phyloP scores from a whole-genome alignment of 2,329 filamentous ascomycete species.

The Hawksworthiomyces lignivorus region DNA sequence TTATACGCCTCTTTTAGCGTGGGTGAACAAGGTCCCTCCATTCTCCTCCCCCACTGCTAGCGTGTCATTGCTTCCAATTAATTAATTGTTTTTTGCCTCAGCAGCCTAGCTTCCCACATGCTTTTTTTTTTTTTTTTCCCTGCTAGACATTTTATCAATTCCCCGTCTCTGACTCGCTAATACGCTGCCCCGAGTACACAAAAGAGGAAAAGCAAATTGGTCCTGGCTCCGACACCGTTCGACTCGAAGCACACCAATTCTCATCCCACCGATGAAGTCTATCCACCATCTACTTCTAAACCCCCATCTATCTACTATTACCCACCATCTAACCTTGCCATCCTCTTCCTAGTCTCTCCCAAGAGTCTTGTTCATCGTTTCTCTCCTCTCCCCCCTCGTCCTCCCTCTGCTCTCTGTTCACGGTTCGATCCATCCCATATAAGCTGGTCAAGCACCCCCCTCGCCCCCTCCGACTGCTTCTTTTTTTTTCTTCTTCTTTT shows the following conservation, averaged over 20 bases:
- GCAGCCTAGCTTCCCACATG: background rate
- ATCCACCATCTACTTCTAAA: slow-evolving; percentile 1
- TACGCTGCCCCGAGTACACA: background rate
- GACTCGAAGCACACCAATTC: slow-evolving; percentile 6
- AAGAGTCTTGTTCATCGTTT: background rate
- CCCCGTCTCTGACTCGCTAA: slow-evolving; percentile 16
- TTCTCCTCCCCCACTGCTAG: slow-evolving; percentile 11
- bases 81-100: background rate
- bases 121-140: too few species aligned
- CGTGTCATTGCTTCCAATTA: slow-evolving; percentile 4
- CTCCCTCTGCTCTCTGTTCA: background rate
- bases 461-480: slow-evolving; percentile 15
- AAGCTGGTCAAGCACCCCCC: slow-evolving; percentile 9
- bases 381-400: background rate
- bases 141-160: slow-evolving; percentile 14
- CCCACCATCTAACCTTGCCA: background rate
- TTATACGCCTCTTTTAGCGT: slow-evolving; percentile 1
- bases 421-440: slow-evolving; percentile 6
- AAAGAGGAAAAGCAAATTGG: slow-evolving; percentile 2
- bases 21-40: slow-evolving; percentile 13
- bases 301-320: slow-evolving; percentile 6
- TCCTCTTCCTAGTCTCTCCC: background rate
- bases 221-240: slow-evolving; percentile 16
- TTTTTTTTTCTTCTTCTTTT: slow-evolving; percentile 4
- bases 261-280: slow-evolving; percentile 7